Conservation (phyloP, 495 filamentous ascomycete genomes). For the Aspergillus nanangensis region DNA sequence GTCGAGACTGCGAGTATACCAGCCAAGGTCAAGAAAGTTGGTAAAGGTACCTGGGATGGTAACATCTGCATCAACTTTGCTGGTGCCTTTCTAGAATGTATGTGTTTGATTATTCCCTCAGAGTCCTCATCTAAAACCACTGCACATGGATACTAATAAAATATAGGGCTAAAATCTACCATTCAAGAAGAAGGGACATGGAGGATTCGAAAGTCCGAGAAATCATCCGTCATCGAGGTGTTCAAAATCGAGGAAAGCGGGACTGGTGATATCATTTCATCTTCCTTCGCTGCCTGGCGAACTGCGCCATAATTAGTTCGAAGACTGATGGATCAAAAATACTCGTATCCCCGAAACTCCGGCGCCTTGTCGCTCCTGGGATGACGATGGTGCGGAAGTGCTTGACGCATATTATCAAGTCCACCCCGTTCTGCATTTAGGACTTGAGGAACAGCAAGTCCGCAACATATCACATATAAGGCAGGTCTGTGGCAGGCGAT, state of each 20-base stretch:
- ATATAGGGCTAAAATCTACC: constrained; percentile 58
- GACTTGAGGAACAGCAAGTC: no score
- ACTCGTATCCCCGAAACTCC: no score
- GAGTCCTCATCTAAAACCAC: no score
- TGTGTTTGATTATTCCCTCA: constrained; percentile 13
- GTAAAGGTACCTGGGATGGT: constrained; percentile 73
- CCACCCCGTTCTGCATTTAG: no score
- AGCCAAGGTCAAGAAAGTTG: constrained; percentile 58
- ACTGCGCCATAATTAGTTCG: constrained; percentile 17
- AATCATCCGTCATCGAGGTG: constrained; percentile 59
- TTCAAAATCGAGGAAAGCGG: constrained; percentile 67
- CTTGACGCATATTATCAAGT: no score
- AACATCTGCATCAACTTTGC: constrained; percentile 90
- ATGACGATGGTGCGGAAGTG: no score
- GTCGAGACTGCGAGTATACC: constrained; percentile 76
- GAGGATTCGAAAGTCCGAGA: constrained; percentile 63
- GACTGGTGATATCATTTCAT: constrained; percentile 70
- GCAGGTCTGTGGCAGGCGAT: no score
- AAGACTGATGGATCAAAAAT: neutral
- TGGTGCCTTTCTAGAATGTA: constrained; percentile 69
- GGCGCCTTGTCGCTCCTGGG: no score
- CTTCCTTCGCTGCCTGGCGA: constrained; percentile 73
- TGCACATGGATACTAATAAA: constrained; percentile 1
- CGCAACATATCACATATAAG: no score
- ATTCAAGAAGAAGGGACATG: constrained; percentile 74